A percentile compares a stretch with the other conserved stretches of the same genome.
Conservation (phyloP, 305 asterid genomes). For the Fraxinus angustifolia region DNA sequence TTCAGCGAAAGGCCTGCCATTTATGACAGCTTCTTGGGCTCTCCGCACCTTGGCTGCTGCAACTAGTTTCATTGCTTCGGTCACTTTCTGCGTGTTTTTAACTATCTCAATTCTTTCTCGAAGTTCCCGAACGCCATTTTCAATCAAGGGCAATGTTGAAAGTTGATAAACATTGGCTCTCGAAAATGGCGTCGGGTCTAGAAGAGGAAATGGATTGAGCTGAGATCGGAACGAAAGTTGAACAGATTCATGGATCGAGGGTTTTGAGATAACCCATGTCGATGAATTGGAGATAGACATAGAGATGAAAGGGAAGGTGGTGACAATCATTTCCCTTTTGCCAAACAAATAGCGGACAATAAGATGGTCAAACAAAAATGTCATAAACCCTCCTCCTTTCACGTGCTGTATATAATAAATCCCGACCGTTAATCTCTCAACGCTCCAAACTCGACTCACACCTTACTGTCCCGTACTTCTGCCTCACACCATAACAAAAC, state of each 20-base stretch:
- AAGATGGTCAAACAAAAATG: neutral
- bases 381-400: neutral
- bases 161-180: neutral
- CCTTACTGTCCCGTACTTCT: neutral
- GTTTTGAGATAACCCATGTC: conserved; percentile 25
- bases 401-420: neutral
- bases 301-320: neutral
- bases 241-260: conserved; percentile 4
- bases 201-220: conserved; percentile 27
- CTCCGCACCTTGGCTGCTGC: conserved; percentile 76
- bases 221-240: conserved; percentile 41
- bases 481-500: conserved; percentile 1
- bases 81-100: conserved; percentile 60
- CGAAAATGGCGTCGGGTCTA: neutral
- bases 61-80: conserved; percentile 85
- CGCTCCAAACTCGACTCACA: conserved; percentile 12
- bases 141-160: conserved; percentile 25
- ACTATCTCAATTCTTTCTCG: conserved; percentile 59
- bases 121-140: conserved; percentile 48
- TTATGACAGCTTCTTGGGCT: conserved; percentile 76
- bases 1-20: conserved; percentile 65
- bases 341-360: neutral
- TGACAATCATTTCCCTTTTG: neutral
- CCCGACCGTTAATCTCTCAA: conserved; percentile 7
- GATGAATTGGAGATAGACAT: conserved; percentile 29